Percentiles rank a stretch among this genome's conserved stretches.
phyloP scores from a whole-genome alignment of 805 yeast genomes.

The Pachysolen tannophilus region DNA sequence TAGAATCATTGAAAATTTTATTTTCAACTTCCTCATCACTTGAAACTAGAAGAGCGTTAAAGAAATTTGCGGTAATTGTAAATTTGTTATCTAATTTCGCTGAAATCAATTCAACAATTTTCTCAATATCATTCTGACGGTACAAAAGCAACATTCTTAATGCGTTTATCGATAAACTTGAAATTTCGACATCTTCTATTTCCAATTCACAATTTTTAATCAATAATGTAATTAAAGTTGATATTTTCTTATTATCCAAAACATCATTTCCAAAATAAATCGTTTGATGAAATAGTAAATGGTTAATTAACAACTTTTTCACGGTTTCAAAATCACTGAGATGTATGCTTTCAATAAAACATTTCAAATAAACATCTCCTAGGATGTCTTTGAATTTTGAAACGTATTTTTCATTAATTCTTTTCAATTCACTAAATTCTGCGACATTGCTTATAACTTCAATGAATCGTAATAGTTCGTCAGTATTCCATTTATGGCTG shows the following conservation, averaged over 20 bases:
- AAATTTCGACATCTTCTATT: conserved; percentile 8
- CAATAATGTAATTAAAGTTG: conserved; percentile 24
- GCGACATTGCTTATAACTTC: background rate
- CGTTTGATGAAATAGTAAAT: conserved; percentile 23
- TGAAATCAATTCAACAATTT: conserved; percentile 18
- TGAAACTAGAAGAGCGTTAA: conserved; percentile 15
- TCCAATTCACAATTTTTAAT: conserved; percentile 13
- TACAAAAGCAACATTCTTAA: conserved; percentile 25
- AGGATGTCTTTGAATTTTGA: background rate
- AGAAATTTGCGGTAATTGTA: conserved; percentile 15
- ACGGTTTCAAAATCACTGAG: conserved; percentile 1
- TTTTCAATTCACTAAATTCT: background rate
- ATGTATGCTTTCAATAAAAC: background rate
- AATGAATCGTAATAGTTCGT: background rate
- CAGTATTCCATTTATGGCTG: background rate
- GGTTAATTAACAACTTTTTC: conserved; percentile 9
- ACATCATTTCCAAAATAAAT: conserved; percentile 20
- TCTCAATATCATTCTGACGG: conserved; percentile 19
- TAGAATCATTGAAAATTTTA: no score
- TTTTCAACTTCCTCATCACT: conserved; percentile 23
- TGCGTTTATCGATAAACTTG: conserved; percentile 20
- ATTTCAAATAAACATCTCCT: background rate
- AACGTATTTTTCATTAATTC: background rate
- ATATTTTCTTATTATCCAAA: conserved; percentile 25
- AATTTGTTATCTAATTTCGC: conserved; percentile 6